Evolutionary conservation across 345 rosid species (phyloP), one percentile per base, ranked within the genome.

Genomic region (Pistacia atlantica): DNA sequence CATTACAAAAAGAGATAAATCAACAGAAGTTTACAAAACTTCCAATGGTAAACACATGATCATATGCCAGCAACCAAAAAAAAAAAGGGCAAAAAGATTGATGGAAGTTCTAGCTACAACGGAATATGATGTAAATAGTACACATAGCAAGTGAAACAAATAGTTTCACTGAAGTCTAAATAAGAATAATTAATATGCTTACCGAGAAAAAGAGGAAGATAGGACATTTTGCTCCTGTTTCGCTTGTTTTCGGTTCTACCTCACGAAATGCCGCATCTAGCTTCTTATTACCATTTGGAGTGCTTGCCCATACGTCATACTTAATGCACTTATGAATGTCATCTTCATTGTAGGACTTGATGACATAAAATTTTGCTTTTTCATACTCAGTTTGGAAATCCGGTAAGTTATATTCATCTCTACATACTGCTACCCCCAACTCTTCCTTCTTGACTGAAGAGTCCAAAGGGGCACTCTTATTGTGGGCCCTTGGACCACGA

Each of bases 311-410:
- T 20, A 92, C 95, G 3, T 85, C 84, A 80, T 88, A 92, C 79
- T 92, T 92, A 73, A 92, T 80, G 74, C 89, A 88, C 82, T 92
- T 90, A 75, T 90, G 97, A 63, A 92, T 82, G 80, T 92, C 93
- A 78, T 90, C 97, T 80, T 92, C 97, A 64, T 84, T 92, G 82
- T 89, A 92, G 8, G 95, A 92, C 80, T 92, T 92, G 78, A 92
- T 90, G 28, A 92, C 89, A 75, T 81, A 92, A 75, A 89, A 90
- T 58, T 80, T 90, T 10, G 91, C 97, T 56, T 86, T 83, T 58
- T 82, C 79, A 68, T 88, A 85, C 67, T 80, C 85, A 1, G 76
- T 84, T 77, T 87, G 79, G 73, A 90, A 90, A 85, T 90, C 92
- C 4, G 85, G 87, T 65, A 72, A 77, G 85, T 90, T 90, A 71